phyloP scores from a whole-genome alignment of 306 rosid species.

The Crotalaria pallida region DNA sequence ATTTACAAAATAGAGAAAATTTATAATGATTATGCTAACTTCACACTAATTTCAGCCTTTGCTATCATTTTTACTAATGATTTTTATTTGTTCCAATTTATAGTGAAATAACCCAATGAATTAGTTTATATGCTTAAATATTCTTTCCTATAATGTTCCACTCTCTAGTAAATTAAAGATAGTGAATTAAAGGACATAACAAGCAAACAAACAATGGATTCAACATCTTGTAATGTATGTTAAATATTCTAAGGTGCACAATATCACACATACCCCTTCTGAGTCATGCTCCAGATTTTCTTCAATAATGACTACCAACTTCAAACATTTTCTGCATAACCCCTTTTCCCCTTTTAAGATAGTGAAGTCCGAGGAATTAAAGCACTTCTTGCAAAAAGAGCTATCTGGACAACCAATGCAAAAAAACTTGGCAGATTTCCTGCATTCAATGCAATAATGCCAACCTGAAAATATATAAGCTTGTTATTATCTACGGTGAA shows the following conservation, averaged over 20 bases:
- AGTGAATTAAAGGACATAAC: too few relatives aligned
- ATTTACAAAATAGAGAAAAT: not conserved
- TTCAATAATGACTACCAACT: conserved; percentile 47
- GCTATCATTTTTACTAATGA: too few relatives aligned
- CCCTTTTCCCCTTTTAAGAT: conserved; percentile 35
- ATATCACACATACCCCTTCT: conserved; percentile 51
- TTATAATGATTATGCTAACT: not conserved
- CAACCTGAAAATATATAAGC: conserved; percentile 35
- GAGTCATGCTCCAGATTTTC: conserved; percentile 38
- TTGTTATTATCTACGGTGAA: not conserved
- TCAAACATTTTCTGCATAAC: conserved; percentile 50
- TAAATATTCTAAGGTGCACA: not conserved
- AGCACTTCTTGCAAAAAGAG: conserved; percentile 44
- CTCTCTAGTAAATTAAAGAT: too few relatives aligned
- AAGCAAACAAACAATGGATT: too few relatives aligned
- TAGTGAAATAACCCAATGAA: too few relatives aligned
- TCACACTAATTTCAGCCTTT: not conserved
- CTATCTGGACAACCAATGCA: conserved; percentile 58
- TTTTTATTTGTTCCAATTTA: too few relatives aligned
- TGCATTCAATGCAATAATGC: conserved; percentile 53
- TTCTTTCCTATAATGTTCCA: too few relatives aligned
- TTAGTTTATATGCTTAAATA: too few relatives aligned
- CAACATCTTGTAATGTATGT: not conserved
- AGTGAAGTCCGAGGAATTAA: conserved; percentile 28
- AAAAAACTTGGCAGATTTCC: conserved; percentile 27